Evolutionary conservation across 2,329 filamentous ascomycete species (phyloP).

Genomic region (Rhinocladiella similis): DNA sequence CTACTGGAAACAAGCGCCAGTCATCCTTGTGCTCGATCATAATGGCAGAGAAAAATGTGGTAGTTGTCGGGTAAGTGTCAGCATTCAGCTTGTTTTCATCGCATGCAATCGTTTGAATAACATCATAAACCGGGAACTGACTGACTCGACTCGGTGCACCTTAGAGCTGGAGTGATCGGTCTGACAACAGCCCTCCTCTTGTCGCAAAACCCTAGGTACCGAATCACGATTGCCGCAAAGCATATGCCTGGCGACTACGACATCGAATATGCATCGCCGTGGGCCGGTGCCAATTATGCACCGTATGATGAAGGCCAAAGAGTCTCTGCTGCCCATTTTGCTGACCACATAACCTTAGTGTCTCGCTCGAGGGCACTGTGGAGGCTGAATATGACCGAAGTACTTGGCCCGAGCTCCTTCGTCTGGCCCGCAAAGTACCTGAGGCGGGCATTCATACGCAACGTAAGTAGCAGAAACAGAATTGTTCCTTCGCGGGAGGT

Average conservation of each 20-base stretch:
- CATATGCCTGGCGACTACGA: constrained; percentile 81
- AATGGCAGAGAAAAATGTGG: constrained; percentile 33
- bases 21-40: constrained; percentile 6
- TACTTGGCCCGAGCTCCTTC: constrained; percentile 60
- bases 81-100: not conserved
- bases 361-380: constrained; percentile 34
- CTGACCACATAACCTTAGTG: constrained; percentile 29
- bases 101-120: constrained; percentile 2
- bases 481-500: too few species aligned
- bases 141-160: not conserved
- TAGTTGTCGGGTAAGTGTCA: constrained; percentile 38
- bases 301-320: too few species aligned
- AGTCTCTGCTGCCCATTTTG: too few species aligned
- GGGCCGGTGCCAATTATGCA: constrained; percentile 74
- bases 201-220: constrained; percentile 50
- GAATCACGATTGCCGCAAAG: constrained; percentile 70
- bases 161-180: constrained; percentile 50
- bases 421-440: constrained; percentile 60
- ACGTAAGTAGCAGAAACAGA: too few species aligned
- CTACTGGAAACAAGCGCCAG: too few species aligned
- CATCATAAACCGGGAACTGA: not conserved
- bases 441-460: constrained; percentile 77
- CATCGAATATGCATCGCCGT: constrained; percentile 79
- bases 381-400: constrained; percentile 54
- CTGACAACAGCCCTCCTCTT: constrained; percentile 59